phyloP scores from a whole-genome alignment of 805 yeast genomes.

The Scheffersomyces coipomensis region DNA sequence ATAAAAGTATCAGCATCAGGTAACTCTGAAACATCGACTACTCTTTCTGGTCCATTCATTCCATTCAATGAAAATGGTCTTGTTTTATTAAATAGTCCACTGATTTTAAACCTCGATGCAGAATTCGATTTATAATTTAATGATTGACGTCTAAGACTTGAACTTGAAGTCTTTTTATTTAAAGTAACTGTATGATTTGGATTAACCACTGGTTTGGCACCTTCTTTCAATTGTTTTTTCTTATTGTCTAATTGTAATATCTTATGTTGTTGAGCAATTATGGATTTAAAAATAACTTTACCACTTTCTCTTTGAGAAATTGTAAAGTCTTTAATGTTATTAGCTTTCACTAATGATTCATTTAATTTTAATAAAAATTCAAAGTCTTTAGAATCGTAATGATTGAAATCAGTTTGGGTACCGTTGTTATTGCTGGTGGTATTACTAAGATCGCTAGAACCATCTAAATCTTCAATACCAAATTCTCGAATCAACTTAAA shows the following conservation, averaged over 20 bases:
- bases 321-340: conserved; percentile 28
- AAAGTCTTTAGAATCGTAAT: conserved; percentile 43
- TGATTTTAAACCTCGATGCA: conserved; percentile 47
- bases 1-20: conserved; percentile 49
- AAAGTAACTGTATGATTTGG: conserved; percentile 9
- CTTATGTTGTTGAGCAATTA: conserved; percentile 30
- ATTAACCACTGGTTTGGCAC: not conserved
- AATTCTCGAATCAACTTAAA: conserved; percentile 39
- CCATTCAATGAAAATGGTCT: conserved; percentile 61
- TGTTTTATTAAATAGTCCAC: conserved; percentile 55
- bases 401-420: conserved; percentile 13
- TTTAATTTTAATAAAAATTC: conserved; percentile 52
- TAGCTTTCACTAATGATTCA: conserved; percentile 30
- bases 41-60: conserved; percentile 38
- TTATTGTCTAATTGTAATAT: conserved; percentile 30
- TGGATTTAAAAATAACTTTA: conserved; percentile 26
- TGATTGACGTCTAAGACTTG: conserved; percentile 36
- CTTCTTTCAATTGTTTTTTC: conserved; percentile 21
- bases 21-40: conserved; percentile 52
- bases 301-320: conserved; percentile 21
- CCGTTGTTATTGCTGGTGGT: not conserved
- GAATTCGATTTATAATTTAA: conserved; percentile 38
- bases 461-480: conserved; percentile 33
- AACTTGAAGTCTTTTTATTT: conserved; percentile 26
- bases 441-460: conserved; percentile 10